phyloP scores from a whole-genome alignment of 495 filamentous ascomycete species.

The Podospora fimiseda region DNA sequence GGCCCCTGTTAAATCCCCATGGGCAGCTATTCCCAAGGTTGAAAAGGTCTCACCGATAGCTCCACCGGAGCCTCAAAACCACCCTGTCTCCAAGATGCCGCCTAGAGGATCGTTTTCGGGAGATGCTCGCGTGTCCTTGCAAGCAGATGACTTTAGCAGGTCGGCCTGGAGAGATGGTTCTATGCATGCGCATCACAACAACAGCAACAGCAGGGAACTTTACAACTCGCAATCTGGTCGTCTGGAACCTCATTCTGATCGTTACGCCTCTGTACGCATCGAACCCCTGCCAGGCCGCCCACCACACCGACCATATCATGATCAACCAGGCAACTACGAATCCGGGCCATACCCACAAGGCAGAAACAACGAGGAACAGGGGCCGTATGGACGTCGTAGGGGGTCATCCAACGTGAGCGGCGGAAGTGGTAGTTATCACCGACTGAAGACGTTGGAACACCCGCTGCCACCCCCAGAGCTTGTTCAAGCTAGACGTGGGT shows the following conservation, averaged over 20 bases:
- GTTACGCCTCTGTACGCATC: conserved; percentile 54
- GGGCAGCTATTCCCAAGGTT: conserved; percentile 79
- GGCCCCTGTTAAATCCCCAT: conserved; percentile 78
- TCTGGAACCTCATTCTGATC: conserved; percentile 83
- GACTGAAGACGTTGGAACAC: conserved; percentile 42
- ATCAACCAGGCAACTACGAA: conserved; percentile 69
- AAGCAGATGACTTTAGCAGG: conserved; percentile 89
- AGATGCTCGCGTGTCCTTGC: conserved; percentile 41
- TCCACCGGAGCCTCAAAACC: conserved; percentile 31
- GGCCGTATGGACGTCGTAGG: conserved; percentile 68
- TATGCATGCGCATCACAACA: no score
- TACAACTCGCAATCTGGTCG: conserved; percentile 92
- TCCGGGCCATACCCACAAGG: conserved; percentile 87
- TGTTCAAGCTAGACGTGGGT: conserved; percentile 36
- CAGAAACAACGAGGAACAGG: conserved; percentile 61
- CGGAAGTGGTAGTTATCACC: conserved; percentile 64
- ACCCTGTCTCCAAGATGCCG: conserved; percentile 24
- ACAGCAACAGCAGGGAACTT: conserved; percentile 66
- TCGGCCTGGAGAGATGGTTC: conserved; percentile 65
- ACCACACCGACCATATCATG: conserved; percentile 54
- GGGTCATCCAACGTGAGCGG: conserved; percentile 95
- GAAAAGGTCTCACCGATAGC: conserved; percentile 69
- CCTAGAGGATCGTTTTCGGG: conserved; percentile 23
- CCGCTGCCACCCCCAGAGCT: conserved; percentile 39
- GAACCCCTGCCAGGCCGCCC: conserved; percentile 47